Evolutionary conservation across 1,139 yeast species (phyloP), one percentile per base, ranked within the genome.

Genomic region (Martiniozyma asiatica): DNA sequence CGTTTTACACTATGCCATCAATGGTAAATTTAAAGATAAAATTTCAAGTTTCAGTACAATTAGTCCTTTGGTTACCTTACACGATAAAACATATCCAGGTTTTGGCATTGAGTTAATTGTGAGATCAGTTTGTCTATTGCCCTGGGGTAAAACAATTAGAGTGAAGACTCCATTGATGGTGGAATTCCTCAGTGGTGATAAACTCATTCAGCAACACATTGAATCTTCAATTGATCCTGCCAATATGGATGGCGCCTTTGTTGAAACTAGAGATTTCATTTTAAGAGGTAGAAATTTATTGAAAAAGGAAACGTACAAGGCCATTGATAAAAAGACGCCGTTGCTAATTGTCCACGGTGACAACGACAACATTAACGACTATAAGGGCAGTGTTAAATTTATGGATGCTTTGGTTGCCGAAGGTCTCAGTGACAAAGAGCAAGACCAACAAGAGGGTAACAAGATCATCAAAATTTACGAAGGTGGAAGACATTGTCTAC

Each of bases 41-140:
- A 44, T 87, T 30, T 59, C 61, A 29, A 78, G 77, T 0, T 68
- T 70, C 36, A 56, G 74, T 27, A 73, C 69, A 2, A 59, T 68
- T 22, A 87, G 79, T 2, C 96, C 97, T 1, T 61, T 78, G 47
- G 60, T 85, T 24, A 47, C 54, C 21, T 56, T 79, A 32, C 80
- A 76, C 58, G 73, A 55, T 41, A 53, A 65, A 17, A 65, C 87
- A 1, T 55, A 61, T 29, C 89, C 92, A 8, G 65, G 67, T 37
- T 42, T 59, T 27, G 15, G 71, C 2, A 49, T 75, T 20, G 62
- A 63, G 31, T 42, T 50, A 8, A 37, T 66, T 14, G 59, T 73
- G 23, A 71, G 76, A 10, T 35, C 65, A 8, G 51, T 70, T n/a
- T 65, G 68, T 33, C 26, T 66, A 8, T 38, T 63, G 10, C 94